Evolutionary conservation across 257 asterid species (phyloP).

Genomic region (Salvia splendens): DNA sequence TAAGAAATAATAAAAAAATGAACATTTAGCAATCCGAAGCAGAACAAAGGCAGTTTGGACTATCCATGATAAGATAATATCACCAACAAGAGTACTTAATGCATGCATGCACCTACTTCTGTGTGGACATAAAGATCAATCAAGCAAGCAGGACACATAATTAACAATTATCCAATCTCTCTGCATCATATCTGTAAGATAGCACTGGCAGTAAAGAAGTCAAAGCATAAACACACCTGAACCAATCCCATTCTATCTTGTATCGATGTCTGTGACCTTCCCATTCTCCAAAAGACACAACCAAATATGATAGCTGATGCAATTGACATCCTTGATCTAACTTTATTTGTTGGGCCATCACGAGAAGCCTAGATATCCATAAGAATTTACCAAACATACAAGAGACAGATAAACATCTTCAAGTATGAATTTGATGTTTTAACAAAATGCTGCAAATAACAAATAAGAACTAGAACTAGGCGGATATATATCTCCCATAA

Average conservation of each 20-base stretch:
- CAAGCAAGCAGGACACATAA: background rate
- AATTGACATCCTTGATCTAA: constrained; percentile 92
- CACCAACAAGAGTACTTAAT: constrained; percentile 2
- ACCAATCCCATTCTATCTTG: constrained; percentile 98
- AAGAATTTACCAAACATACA: constrained; percentile 30
- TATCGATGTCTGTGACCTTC: constrained; percentile 86
- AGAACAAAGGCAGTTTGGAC: constrained; percentile 8
- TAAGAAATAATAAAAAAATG: background rate
- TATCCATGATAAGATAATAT: constrained; percentile 12
- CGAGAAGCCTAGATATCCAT: constrained; percentile 71
- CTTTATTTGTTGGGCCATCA: constrained; percentile 96
- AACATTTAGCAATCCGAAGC: constrained; percentile 3
- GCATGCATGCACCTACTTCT: background rate
- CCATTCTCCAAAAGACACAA: constrained; percentile 99
- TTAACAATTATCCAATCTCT: constrained; percentile 13
- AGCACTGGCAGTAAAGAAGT: constrained; percentile 14
- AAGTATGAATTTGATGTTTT: constrained; percentile 22
- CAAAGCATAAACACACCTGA: constrained; percentile 56
- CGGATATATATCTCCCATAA: constrained; percentile 3
- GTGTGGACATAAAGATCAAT: background rate
- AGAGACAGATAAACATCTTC: constrained; percentile 20
- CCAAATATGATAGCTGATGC: constrained; percentile 97
- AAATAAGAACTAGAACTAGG: constrained; percentile 22
- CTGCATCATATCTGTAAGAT: constrained; percentile 25
- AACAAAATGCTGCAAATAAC: constrained; percentile 10